Percentiles rank a stretch among this genome's conserved stretches.
These are phyloP conservation scores for Plasmopara muralis DNA, from an alignment of 352 stramenopile genomes.

Conservation along the genomic window DNA sequence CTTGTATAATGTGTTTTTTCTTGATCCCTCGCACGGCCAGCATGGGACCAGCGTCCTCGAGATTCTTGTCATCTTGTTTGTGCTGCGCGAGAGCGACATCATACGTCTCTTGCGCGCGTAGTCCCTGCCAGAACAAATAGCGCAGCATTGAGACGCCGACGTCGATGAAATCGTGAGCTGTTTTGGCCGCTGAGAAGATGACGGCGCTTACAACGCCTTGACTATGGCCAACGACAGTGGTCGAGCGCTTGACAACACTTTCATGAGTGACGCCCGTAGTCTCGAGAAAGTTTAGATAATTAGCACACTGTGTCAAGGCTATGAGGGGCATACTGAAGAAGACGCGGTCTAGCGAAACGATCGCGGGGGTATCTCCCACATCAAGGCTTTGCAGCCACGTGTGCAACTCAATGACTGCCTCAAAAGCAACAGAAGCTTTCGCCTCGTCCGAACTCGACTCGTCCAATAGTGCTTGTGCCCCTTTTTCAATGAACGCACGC, in stretches of 20 bases:
- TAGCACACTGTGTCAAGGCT: slow-evolving; percentile 63
- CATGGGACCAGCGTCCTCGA: slow-evolving; percentile 54
- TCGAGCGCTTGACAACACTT: slow-evolving; percentile 37
- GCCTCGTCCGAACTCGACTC: slow-evolving; percentile 42
- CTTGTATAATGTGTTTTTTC: slow-evolving; percentile 43
- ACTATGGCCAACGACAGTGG: slow-evolving; percentile 58
- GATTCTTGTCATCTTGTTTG: slow-evolving; percentile 27
- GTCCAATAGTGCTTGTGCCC: slow-evolving; percentile 36
- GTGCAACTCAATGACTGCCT: slow-evolving; percentile 41
- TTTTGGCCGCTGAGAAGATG: slow-evolving; percentile 55
- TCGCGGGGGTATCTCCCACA: slow-evolving; percentile 11
- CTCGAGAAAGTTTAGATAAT: slow-evolving; percentile 70
- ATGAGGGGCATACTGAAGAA: slow-evolving; percentile 79
- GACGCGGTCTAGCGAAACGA: slow-evolving; percentile 27
- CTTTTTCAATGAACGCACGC: slow-evolving; percentile 39
- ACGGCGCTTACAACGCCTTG: slow-evolving; percentile 72
- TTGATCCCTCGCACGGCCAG: slow-evolving; percentile 54
- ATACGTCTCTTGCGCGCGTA: slow-evolving; percentile 59
- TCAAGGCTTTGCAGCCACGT: slow-evolving; percentile 41
- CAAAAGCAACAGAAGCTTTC: slow-evolving; percentile 40
- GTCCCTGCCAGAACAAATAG: slow-evolving; percentile 81
- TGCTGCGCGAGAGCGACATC: slow-evolving; percentile 22
- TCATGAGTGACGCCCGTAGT: slow-evolving; percentile 45
- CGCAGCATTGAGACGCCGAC: slow-evolving; percentile 44
- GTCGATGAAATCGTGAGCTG: slow-evolving; percentile 38